phyloP scores from a whole-genome alignment of 1,139 yeast species.

The Magnusiomyces magnusii region DNA sequence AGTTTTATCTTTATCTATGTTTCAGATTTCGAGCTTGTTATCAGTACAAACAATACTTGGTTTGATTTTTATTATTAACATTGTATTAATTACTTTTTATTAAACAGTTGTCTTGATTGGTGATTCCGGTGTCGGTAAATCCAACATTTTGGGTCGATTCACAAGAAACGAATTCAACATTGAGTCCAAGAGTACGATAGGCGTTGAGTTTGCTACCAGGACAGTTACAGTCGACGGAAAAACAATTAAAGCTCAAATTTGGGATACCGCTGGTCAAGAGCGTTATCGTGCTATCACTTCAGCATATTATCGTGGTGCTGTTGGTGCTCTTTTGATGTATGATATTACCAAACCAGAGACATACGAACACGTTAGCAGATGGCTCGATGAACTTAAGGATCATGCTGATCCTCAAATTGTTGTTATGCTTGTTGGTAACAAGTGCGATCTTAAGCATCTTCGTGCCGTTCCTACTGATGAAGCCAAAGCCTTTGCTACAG shows the following conservation, averaged over 20 bases:
- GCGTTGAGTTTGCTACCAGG: conserved; percentile 97
- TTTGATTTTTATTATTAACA: not conserved
- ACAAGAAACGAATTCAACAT: conserved; percentile 93
- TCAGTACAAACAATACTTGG: not conserved
- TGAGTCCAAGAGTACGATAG: conserved; percentile 92
- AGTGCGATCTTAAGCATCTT: conserved; percentile 89
- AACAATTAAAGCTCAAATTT: conserved; percentile 93
- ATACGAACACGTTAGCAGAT: conserved; percentile 87
- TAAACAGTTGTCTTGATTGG: conserved; percentile 83
- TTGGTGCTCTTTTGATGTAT: conserved; percentile 92
- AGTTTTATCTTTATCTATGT: no score
- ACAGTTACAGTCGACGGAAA: conserved; percentile 93
- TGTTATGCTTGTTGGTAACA: conserved; percentile 93
- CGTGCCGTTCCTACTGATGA: conserved; percentile 98
- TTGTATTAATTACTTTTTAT: not conserved
- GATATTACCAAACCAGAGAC: conserved; percentile 91
- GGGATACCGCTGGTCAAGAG: conserved; percentile 99
- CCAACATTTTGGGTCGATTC: conserved; percentile 87
- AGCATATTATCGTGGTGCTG: conserved; percentile 97
- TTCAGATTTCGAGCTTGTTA: not conserved
- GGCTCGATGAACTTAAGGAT: conserved; percentile 93
- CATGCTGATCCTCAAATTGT: conserved; percentile 97
- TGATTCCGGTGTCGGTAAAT: conserved; percentile 96
- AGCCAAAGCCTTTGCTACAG: conserved; percentile 89
- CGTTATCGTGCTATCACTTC: conserved; percentile 96